Evolutionary conservation across 2,329 filamentous ascomycete species (phyloP).

Genomic region (Esteya vermicola): DNA sequence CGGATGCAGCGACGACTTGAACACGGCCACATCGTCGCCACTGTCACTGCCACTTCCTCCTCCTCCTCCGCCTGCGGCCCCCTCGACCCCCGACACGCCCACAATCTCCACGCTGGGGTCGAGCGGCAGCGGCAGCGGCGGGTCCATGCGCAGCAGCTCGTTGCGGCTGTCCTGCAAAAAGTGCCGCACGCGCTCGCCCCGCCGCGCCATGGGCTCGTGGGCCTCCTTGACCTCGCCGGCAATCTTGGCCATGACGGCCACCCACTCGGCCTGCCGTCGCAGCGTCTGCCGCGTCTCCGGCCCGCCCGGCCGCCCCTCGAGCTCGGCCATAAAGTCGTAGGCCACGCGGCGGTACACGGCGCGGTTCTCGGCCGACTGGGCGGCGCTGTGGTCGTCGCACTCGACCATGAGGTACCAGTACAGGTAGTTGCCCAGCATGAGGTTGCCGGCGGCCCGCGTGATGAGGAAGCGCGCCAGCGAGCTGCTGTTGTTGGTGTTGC

Average conservation of each 20-base stretch:
- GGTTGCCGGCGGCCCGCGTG: conserved; percentile 71
- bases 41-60: too few species aligned
- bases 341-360: conserved; percentile 86
- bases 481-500: conserved; percentile 56
- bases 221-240: conserved; percentile 77
- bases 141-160: conserved; percentile 69
- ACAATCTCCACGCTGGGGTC: conserved; percentile 71
- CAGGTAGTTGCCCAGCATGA: conserved; percentile 84
- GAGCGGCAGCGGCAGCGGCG: conserved; percentile 73
- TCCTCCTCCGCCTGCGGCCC: too few species aligned
- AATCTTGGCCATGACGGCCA: conserved; percentile 76
- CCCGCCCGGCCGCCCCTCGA: conserved; percentile 59
- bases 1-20: conserved; percentile 88
- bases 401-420: conserved; percentile 99
- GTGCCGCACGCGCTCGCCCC: conserved; percentile 72
- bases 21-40: conserved; percentile 72
- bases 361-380: conserved; percentile 57
- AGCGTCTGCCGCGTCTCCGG: conserved; percentile 61
- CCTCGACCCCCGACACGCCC: conserved; percentile 50
- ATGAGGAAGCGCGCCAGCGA: conserved; percentile 85
- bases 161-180: conserved; percentile 82
- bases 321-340: conserved; percentile 87
- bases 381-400: conserved; percentile 69
- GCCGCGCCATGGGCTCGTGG: conserved; percentile 61
- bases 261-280: conserved; percentile 75